Evolutionary conservation across 345 rosid species (phyloP).

Genomic region (Atalantia buxifolia): DNA sequence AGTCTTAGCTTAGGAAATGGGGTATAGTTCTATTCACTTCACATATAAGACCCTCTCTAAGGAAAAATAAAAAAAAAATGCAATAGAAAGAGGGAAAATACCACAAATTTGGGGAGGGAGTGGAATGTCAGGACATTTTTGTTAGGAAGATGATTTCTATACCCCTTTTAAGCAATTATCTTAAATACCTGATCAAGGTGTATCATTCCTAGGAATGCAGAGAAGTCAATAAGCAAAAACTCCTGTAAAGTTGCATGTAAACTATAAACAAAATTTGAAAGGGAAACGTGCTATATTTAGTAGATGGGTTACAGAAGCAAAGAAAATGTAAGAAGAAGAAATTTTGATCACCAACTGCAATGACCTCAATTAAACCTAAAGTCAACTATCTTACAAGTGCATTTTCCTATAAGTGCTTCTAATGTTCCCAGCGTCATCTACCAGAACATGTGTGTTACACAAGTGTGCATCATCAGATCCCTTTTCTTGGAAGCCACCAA

Average conservation of each 20-base stretch:
- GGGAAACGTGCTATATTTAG: not conserved
- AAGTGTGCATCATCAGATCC: slow-evolving; percentile 65
- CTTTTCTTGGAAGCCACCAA: slow-evolving; percentile 91
- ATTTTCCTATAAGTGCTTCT: slow-evolving; percentile 67
- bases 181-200: not conserved
- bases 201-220: not conserved
- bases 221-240: not conserved
- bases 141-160: not conserved
- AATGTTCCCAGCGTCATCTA: slow-evolving; percentile 71
- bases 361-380: not conserved
- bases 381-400: slow-evolving; percentile 53
- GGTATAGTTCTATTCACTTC: not conserved
- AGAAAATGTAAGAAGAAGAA: not conserved
- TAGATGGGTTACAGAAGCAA: not conserved
- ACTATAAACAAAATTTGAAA: not conserved
- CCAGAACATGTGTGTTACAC: slow-evolving; percentile 80
- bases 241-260: not conserved
- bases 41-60: not conserved
- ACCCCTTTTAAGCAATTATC: not conserved
- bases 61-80: not conserved
- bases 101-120: not conserved
- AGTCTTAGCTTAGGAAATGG: not conserved
- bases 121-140: not conserved
- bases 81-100: not conserved
- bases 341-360: not conserved